Evolutionary conservation across 2,329 filamentous ascomycete genomes (phyloP), one percentile per base, ranked within the genome.

Genomic region (Microdochium bolleyi): DNA sequence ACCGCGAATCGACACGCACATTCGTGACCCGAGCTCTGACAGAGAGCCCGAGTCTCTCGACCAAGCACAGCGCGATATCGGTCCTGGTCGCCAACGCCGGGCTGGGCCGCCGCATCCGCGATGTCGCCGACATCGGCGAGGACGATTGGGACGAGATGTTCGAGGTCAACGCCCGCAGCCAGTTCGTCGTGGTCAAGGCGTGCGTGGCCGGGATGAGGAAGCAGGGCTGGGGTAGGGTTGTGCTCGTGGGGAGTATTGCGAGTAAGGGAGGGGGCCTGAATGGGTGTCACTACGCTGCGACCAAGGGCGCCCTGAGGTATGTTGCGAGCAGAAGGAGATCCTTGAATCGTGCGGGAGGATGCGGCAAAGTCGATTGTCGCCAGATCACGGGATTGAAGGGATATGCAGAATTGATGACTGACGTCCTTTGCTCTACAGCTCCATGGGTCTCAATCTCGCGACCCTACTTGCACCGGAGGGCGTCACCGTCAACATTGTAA

Each of bases 61-160:
- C 48, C 49, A 60, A 57, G 51, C 65, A 69, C 50, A 51, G 48
- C n/a, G 59, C 64, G 24, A 55, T 69, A 2, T 68, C 66, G 0
- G 58, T 68, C 2, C 54, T 68, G 3, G 61, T 68, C 8, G 66
- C 66, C 48, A 68, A 68, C 19, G 66, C 66, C 2, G 67, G 67
- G 0, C 11, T 67, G 0, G 67, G 66, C 1, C 60, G 59, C n/a
- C 62, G 67, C 1, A 68, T 70, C 30, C 63, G 67, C 1, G 64
- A 70, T 52, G 56, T 66, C 24, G 51, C 54, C 2, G 59, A 70
- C 21, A 69, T 70, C 24, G 53, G 52, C 32, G 67, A 69, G 32
- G 65, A 66, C 2, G 66, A 69, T 41, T 70, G 67, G 67, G 67
- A 70, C 54, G 60, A 66, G 48, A 60, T 68, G 54, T 64, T 69